Base-by-base conservation (phyloP, 1,284 basidiomycete genomes). In the Leccinum subrobustum region DNA sequence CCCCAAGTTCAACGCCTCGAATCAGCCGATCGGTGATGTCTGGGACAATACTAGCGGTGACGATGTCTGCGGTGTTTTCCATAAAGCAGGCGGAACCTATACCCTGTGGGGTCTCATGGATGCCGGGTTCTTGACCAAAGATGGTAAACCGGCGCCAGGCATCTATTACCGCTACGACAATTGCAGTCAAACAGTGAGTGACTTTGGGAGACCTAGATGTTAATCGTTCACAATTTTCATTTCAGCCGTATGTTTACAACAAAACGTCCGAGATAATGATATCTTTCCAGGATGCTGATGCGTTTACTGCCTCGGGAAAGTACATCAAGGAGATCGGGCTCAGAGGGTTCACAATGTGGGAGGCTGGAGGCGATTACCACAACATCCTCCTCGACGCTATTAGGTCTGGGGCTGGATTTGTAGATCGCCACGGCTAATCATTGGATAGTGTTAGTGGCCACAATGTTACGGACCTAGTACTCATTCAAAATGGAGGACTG, bases 331-430 rank as follows among this genome's bases (percentile, higher is more conserved):
- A 71, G 6, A 70, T 65, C 8, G 76, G 78, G 9, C 70, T 85
- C 14, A 75, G 74, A 59, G 84, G 84, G 3, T 85, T 85, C 65
- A 73, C 82, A 3, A 79, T 83, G 71, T 85, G 83, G 82, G 81
- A 86, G 68, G 78, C 81, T 55, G 84, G 79, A 51, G 83, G 83
- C 14, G 84, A 86, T 67, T 79, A 68, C 56, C 65, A 79, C 7
- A 75, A 82, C 27, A 80, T 80, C 59, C 75, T 87, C 37, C 67
- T 85, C 14, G 76, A 84, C 63, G 74, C 83, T 3, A 82, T 86
- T 66, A 76, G 78, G 39, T 55, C 35, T 20, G 71, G 72, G 8
- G 73, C 70, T 54, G 78, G 82, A 53, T 50, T 48, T 16, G 47
- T 12, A 16, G 20, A 25, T 48, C 1, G 16, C 48, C 11, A 18